Percentiles rank a stretch among this genome's conserved stretches.
Conservation (phyloP, 2,329 filamentous ascomycete genomes). For the Monosporascus sp. region DNA sequence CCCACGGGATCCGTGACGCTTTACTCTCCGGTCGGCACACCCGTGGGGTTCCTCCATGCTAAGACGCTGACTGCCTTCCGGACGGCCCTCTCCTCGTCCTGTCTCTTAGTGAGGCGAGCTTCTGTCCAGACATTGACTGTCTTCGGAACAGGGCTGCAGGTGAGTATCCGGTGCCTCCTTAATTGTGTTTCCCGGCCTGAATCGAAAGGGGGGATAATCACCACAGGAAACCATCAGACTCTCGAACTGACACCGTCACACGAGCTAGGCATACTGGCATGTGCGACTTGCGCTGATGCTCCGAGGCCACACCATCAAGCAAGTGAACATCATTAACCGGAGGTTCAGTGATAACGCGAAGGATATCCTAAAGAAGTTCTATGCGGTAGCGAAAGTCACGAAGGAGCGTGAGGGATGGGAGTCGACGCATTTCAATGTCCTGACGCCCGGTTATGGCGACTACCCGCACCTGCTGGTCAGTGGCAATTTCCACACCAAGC, state of each 20-base stretch:
- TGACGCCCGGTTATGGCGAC: constrained; percentile 68
- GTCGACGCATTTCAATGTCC: constrained; percentile 60
- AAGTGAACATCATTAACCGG: constrained; percentile 80
- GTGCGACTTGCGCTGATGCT: constrained; percentile 77
- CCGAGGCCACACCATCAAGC: constrained; percentile 64
- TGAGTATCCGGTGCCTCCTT: neutral
- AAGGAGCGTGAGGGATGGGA: constrained; percentile 58
- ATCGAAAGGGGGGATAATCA: too few relatives aligned
- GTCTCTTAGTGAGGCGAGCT: constrained; percentile 59
- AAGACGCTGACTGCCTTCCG: constrained; percentile 74
- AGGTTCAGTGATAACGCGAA: constrained; percentile 57
- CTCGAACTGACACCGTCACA: too few relatives aligned
- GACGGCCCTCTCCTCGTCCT: constrained; percentile 67
- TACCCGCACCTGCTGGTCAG: constrained; percentile 47
- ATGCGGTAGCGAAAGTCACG: constrained; percentile 34
- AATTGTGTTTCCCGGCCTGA: too few relatives aligned
- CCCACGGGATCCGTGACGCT: constrained; percentile 67
- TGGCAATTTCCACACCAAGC: neutral
- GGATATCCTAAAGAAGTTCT: constrained; percentile 44
- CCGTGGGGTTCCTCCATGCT: constrained; percentile 67
- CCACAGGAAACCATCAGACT: too few relatives aligned
- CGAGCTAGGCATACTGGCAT: constrained; percentile 76
- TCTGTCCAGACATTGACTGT: constrained; percentile 72
- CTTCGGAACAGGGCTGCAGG: constrained; percentile 81
- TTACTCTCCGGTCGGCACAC: constrained; percentile 56